These are phyloP conservation scores for Waltergamsia citrina DNA, from an alignment of 2,329 filamentous ascomycete genomes.

Conservation along the genomic window DNA sequence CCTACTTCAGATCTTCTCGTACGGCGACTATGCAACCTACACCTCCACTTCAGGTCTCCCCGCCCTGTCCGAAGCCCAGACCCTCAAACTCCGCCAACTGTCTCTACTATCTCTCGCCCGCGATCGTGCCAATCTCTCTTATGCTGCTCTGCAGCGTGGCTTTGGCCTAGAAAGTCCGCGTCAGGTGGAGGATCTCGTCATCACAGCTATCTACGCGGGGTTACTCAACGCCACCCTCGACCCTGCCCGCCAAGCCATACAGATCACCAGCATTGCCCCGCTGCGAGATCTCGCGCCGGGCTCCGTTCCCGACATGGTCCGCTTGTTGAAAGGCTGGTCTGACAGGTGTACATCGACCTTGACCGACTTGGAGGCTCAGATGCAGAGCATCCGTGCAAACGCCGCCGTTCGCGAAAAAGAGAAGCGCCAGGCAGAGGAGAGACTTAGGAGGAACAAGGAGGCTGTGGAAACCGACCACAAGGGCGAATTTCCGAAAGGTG, in stretches of 20 bases:
- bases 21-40: constrained; percentile 82
- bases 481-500: not conserved
- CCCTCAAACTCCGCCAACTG: constrained; percentile 81
- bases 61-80: constrained; percentile 60
- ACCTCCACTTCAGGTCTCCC: constrained; percentile 35
- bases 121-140: constrained; percentile 59
- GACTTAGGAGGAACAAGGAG: constrained; percentile 38
- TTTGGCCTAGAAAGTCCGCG: constrained; percentile 59
- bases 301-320: constrained; percentile 59
- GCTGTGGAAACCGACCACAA: constrained; percentile 23
- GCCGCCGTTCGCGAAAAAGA: constrained; percentile 45
- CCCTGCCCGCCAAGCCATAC: constrained; percentile 62
- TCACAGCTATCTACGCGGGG: constrained; percentile 77
- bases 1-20: constrained; percentile 81
- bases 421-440: constrained; percentile 34
- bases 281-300: constrained; percentile 77
- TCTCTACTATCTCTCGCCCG: constrained; percentile 75
- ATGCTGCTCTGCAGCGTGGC: constrained; percentile 54
- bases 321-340: constrained; percentile 65
- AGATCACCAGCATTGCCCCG: constrained; percentile 72
- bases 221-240: constrained; percentile 78
- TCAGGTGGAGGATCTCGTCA: constrained; percentile 78
- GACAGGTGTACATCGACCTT: constrained; percentile 68
- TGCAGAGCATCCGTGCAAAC: constrained; percentile 51
- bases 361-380: constrained; percentile 64